Evolutionary conservation across 2,329 filamentous ascomycete species (phyloP).

Genomic region (Sporothrix schenckii): DNA sequence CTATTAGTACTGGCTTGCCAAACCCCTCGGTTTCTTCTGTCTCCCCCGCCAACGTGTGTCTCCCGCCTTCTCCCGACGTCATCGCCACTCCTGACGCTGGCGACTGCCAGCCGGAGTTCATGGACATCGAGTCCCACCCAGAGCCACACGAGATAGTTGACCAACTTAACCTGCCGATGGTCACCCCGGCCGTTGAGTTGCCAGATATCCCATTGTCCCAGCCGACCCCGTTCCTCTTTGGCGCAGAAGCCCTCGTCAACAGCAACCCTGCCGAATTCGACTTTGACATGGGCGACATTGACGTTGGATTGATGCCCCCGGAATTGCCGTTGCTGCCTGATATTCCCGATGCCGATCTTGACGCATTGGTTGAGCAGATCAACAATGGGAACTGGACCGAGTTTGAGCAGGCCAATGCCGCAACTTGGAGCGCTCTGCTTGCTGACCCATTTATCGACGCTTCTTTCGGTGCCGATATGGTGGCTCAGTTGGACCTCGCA

Average conservation of each 20-base stretch:
- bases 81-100: not conserved
- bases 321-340: not conserved
- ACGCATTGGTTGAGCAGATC: not conserved
- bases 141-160: not conserved
- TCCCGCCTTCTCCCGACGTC: conserved; percentile 5
- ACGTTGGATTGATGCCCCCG: not conserved
- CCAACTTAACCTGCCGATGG: not conserved
- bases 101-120: not conserved
- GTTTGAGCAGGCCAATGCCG: not conserved
- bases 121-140: not conserved
- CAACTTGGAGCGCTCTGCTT: not conserved
- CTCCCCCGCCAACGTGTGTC: conserved; percentile 3
- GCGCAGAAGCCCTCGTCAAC: not conserved
- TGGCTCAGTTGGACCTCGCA: not conserved
- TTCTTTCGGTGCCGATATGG: not conserved
- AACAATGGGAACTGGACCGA: conserved; percentile 5
- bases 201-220: not conserved
- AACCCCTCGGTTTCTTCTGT: conserved; percentile 4
- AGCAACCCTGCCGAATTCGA: not conserved
- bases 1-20: not conserved
- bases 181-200: not conserved
- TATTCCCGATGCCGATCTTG: not conserved
- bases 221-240: not conserved
- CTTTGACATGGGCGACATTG: not conserved
- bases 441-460: no score